Evolutionary conservation across 768 basidiomycete genomes (phyloP), one percentile per base, ranked within the genome.

Genomic region (Clathrus columnatus): DNA sequence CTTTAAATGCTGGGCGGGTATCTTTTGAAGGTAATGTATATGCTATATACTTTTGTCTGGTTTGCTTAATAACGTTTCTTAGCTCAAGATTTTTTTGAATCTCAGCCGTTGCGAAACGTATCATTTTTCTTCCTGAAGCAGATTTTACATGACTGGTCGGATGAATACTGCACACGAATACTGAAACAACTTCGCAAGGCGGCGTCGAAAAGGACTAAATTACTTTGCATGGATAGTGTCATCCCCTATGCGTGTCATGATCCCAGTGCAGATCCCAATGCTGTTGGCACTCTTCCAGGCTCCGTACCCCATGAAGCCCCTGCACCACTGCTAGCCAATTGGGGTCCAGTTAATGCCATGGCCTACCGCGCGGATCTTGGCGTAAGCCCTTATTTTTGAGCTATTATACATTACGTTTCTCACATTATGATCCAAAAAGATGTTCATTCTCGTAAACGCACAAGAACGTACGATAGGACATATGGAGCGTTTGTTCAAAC

Each of bases 361-460:
- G 83, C 77, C 5, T 87, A 85, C 64, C 84, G 79, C 75, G 75
- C 85, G 74, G 85, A 87, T 64, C 67, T 85, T 61, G 77, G 80
- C 27, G 85, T 85, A 62, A 52, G 75, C 60, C 7, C 28, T 56
- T 10, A 23, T 47, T 20, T 6, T 8, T 14, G 2, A 14, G 11
- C 36, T 14, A 36, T 14, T 14, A 14, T n/a, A 36, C 4, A 36
- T 36, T 11, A 2, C n/a, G 2, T 36, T 3, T 36, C n/a, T 36
- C 7, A 2, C 11, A 41, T 16, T 50, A 50, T 26, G 18, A 26
- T 28, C 24, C 1, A 43, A 14, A 26, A 4, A 76, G 74, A 74
- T 76, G 73, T 64, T 74, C 48, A 51, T 69, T 1, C 47, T 68
- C 28, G 72, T 67, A 61, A 74, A 73, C 51, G 66, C 68, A 1